Evolutionary conservation across 139 green algal genomes (phyloP).

Genomic region (Astrephomene gubernaculifera): DNA sequence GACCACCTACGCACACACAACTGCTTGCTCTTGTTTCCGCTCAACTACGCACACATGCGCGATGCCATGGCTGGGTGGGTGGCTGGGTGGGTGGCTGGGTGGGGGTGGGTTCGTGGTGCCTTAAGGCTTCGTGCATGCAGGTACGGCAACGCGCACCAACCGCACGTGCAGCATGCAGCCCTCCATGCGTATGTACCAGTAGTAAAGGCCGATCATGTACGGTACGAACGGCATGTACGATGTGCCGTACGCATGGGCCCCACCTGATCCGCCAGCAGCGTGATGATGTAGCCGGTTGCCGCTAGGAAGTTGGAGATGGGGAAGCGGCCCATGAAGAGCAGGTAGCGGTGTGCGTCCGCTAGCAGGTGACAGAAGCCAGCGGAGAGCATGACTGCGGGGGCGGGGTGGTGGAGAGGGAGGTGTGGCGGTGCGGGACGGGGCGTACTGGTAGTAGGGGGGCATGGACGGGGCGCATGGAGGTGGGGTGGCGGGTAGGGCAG

Average conservation of each 20-base stretch:
- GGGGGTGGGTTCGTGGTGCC: too few species aligned
- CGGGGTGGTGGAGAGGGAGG: background rate
- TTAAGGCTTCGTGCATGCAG: too few species aligned
- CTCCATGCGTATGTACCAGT: too few species aligned
- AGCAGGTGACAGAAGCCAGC: constrained; percentile 85
- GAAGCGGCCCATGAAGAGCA: constrained; percentile 60
- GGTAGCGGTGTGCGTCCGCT: constrained; percentile 50
- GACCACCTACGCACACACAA: constrained; percentile 23
- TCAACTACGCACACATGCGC: too few species aligned
- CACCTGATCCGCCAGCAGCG: constrained; percentile 58
- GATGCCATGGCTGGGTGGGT: too few species aligned
- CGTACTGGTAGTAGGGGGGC: background rate
- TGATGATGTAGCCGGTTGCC: constrained; percentile 62
- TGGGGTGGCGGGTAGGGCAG: background rate
- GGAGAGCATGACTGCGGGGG: constrained; percentile 80
- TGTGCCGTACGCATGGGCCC: too few species aligned
- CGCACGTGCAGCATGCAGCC: too few species aligned
- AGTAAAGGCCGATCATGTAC: too few species aligned
- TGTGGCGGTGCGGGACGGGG: background rate
- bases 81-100: too few species aligned
- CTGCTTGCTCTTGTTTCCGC: too few species aligned
- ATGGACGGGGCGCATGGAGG: background rate
- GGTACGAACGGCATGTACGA: too few species aligned
- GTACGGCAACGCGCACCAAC: too few species aligned
- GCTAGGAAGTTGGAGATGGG: constrained; percentile 59